phyloP scores from a whole-genome alignment of 2,329 filamentous ascomycete genomes.

The Microdochium trichocladiopsis region DNA sequence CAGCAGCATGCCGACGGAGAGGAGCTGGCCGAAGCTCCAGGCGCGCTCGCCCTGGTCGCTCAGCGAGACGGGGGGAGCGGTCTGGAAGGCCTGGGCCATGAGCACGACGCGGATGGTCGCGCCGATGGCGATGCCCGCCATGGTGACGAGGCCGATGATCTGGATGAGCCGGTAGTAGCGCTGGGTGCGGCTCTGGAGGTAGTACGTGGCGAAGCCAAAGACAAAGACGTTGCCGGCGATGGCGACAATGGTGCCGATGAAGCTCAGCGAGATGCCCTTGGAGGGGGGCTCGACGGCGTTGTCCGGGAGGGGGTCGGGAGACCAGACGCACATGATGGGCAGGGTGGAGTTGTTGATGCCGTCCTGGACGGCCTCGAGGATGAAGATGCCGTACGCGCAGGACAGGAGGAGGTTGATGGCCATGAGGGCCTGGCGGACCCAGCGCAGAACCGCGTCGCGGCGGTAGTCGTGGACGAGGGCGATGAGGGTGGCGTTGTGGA shows the following conservation, averaged over 20 bases:
- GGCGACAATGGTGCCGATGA: constrained; percentile 53
- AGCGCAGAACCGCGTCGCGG: constrained; percentile 58
- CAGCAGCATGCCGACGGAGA: constrained; percentile 52
- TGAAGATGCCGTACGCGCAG: constrained; percentile 46
- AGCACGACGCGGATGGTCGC: constrained; percentile 50
- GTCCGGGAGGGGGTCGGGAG: constrained; percentile 17
- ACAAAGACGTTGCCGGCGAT: constrained; percentile 52
- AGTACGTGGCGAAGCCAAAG: constrained; percentile 56
- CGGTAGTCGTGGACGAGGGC: constrained; percentile 60
- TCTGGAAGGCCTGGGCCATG: constrained; percentile 54
- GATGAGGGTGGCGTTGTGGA: constrained; percentile 59
- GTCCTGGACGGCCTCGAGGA: constrained; percentile 46
- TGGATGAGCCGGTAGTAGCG: constrained; percentile 48
- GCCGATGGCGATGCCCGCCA: constrained; percentile 49
- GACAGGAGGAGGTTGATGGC: constrained; percentile 55
- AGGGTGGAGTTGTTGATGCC: constrained; percentile 43
- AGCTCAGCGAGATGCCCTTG: constrained; percentile 37
- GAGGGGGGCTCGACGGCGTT: constrained; percentile 22
- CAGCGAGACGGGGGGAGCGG: constrained; percentile 37
- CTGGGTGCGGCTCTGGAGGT: constrained; percentile 49
- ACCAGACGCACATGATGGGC: constrained; percentile 56
- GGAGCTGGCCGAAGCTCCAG: constrained; percentile 58
- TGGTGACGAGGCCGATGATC: constrained; percentile 44
- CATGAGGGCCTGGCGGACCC: constrained; percentile 61
- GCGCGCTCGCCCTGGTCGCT: constrained; percentile 44